phyloP scores from a whole-genome alignment of 352 stramenopile species.

The Phytophthora podocarpi region DNA sequence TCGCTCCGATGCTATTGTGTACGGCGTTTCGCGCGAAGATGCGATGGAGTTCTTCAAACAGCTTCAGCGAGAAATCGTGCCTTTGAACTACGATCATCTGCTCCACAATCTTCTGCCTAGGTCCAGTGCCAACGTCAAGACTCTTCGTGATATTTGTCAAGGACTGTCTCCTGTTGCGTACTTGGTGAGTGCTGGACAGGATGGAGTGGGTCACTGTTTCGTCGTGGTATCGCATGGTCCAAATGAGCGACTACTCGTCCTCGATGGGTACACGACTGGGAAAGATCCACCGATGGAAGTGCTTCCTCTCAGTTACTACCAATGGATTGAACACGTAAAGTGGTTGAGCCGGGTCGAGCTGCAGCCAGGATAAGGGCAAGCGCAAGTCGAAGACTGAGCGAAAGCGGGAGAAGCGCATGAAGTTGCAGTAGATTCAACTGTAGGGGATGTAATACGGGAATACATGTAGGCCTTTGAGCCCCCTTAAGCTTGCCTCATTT shows the following conservation, averaged over 20 bases:
- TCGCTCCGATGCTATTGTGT: background rate
- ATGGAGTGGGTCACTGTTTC: slow-evolving; percentile 1
- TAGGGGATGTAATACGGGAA: slow-evolving; percentile 9
- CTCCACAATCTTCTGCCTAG: background rate
- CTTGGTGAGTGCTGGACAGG: background rate
- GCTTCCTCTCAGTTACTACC: background rate
- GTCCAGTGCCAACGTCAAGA: background rate
- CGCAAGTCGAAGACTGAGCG: background rate
- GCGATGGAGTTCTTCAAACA: slow-evolving; percentile 5
- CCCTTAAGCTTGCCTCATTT: background rate
- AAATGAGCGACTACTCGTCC: background rate
- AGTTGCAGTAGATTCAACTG: background rate
- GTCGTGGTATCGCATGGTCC: background rate
- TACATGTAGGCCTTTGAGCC: slow-evolving; percentile 6
- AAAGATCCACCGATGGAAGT: background rate
- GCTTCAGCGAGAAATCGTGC: background rate
- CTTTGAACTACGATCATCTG: background rate
- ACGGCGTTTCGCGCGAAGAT: background rate
- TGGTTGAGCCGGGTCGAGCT: no score
- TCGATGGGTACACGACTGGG: background rate
- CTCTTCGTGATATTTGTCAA: background rate
- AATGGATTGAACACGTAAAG: background rate
- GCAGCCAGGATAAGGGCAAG: no score
- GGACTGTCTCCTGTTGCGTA: background rate
- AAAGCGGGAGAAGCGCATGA: background rate